These are phyloP conservation scores for Cryphonectria radicalis DNA, from an alignment of 2,329 filamentous ascomycete species.

Conservation along the genomic window DNA sequence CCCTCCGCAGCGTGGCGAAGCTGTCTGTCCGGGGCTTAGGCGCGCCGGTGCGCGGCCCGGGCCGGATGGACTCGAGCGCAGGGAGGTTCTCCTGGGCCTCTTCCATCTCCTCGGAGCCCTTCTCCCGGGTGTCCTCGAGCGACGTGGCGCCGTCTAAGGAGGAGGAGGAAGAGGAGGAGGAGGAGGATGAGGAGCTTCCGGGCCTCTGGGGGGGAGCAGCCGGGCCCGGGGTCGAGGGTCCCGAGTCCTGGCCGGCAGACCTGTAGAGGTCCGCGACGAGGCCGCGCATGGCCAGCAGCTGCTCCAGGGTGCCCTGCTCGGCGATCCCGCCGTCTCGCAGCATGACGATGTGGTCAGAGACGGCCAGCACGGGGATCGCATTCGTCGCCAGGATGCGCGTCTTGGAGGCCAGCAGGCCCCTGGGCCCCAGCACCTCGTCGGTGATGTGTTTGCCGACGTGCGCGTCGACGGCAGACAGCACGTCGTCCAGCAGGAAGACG, in stretches of 20 bases:
- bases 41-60: conserved; percentile 34
- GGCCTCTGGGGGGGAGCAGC: conserved; percentile 40
- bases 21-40: conserved; percentile 69
- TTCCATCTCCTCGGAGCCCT: conserved; percentile 71
- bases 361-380: conserved; percentile 85
- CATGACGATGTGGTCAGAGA: conserved; percentile 87
- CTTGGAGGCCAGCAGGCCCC: conserved; percentile 81
- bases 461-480: conserved; percentile 95
- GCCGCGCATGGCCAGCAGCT: conserved; percentile 92
- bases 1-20: conserved; percentile 80
- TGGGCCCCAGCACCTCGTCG: conserved; percentile 86
- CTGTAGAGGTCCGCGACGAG: conserved; percentile 84
- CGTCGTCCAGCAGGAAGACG: conserved; percentile 92
- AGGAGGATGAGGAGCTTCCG: too few relatives aligned
- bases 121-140: conserved; percentile 60
- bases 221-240: conserved; percentile 29
- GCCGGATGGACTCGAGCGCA: conserved; percentile 53
- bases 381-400: conserved; percentile 95
- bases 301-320: conserved; percentile 87
- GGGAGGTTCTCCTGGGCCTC: conserved; percentile 78
- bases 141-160: conserved; percentile 56
- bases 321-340: conserved; percentile 81
- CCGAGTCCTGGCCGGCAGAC: conserved; percentile 66
- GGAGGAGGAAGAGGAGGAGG: too few relatives aligned
- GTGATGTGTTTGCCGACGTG: conserved; percentile 96